Conservation (phyloP, 148 eudicot genomes). For the Camellia japonica region DNA sequence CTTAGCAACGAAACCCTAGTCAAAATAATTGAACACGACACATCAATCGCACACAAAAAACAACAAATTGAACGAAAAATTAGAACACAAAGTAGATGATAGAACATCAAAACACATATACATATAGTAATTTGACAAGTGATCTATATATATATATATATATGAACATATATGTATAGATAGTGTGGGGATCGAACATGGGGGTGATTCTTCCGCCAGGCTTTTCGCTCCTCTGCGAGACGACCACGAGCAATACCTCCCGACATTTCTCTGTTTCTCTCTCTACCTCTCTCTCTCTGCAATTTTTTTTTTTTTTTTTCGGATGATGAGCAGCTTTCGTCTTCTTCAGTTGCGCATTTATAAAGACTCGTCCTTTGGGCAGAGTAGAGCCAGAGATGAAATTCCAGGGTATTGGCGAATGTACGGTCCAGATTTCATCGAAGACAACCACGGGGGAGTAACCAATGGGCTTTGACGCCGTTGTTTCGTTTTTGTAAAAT, state of each 20-base stretch:
- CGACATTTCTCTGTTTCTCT: constrained; percentile 29
- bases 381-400: neutral
- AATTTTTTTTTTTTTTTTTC: too few species aligned
- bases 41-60: neutral
- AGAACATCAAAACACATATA: neutral
- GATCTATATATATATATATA: neutral
- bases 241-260: constrained; percentile 86
- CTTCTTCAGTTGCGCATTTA: neutral
- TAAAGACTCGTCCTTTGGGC: neutral
- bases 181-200: constrained; percentile 37
- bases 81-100: neutral
- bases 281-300: constrained; percentile 16
- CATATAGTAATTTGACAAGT: too few species aligned
- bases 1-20: constrained; percentile 87
- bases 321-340: neutral
- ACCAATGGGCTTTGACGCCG: constrained; percentile 3
- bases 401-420: neutral
- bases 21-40: neutral
- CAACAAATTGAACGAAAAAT: neutral
- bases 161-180: too few species aligned
- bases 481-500: neutral
- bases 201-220: constrained; percentile 93
- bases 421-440: constrained; percentile 10
- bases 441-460: neutral
- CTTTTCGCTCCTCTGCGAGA: constrained; percentile 74